Percentiles rank a stretch among this genome's conserved stretches.
Evolutionary conservation across 1,284 basidiomycete genomes (phyloP).

Genomic region (Heterobasidion occidentale): DNA sequence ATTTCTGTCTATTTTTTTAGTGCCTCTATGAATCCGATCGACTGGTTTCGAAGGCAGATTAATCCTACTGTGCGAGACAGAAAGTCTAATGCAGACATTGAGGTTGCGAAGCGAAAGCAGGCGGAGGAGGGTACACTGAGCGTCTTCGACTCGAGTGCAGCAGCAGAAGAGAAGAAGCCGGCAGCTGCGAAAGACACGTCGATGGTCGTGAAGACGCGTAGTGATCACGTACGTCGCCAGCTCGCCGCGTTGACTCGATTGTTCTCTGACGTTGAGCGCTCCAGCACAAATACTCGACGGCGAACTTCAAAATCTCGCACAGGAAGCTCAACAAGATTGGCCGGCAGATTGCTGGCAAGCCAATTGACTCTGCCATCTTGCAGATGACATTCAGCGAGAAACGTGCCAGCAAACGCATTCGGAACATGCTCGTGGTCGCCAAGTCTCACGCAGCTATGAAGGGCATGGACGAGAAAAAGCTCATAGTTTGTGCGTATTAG

Average conservation of each 20-base stretch:
- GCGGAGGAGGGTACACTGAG: conserved; percentile 44
- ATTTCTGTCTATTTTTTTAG: conserved; percentile 11
- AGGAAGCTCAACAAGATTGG: conserved; percentile 88
- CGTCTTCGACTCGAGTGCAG: conserved; percentile 41
- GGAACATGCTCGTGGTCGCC: conserved; percentile 84
- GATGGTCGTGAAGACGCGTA: conserved; percentile 2
- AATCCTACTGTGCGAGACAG: conserved; percentile 38
- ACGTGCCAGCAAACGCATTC: conserved; percentile 76
- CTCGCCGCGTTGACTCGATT: not conserved
- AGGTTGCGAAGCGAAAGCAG: conserved; percentile 43
- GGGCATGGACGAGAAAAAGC: conserved; percentile 62
- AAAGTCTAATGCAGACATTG: conserved; percentile 38
- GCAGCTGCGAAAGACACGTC: not conserved
- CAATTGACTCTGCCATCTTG: conserved; percentile 90
- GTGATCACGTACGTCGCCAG: conserved; percentile 11
- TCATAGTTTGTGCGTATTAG: conserved; percentile 70
- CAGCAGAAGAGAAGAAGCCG: conserved; percentile 10
- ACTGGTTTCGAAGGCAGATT: conserved; percentile 58
- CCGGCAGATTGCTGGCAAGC: conserved; percentile 81
- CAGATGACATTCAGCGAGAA: conserved; percentile 97
- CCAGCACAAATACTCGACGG: conserved; percentile 87
- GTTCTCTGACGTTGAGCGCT: not conserved
- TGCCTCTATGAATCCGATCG: conserved; percentile 39
- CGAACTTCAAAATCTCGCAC: conserved; percentile 88
- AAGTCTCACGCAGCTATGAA: conserved; percentile 85